Evolutionary conservation across 371 early-diverging fungal species (phyloP), one percentile per base, ranked within the genome.

Genomic region (Mucor piriformis): DNA sequence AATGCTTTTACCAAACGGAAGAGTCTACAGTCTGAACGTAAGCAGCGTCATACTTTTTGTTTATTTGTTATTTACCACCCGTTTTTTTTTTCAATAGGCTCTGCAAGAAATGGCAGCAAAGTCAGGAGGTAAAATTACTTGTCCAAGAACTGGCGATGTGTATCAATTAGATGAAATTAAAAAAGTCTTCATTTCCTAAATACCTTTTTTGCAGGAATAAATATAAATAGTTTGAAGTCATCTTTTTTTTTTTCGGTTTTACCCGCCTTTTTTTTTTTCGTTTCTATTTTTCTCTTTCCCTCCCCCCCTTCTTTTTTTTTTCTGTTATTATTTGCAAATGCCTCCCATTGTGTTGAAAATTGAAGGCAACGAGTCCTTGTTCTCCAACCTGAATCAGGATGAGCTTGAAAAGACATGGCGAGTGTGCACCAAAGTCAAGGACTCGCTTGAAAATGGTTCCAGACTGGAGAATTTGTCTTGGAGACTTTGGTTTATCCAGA

Each of bases 1-100:
- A 0, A 88, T 98, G 92, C 87, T 91, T 6, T 75, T 97, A 59
- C 97, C 96, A 12, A 97, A 97, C 71, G 97, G 98, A 38, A 84
- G 90, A 47, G 97, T 96, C 3, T 98, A 97, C 68, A 95, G 95
- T 20, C 74, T 67, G 15, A 70, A 84, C 72, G 93, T 89, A 72
- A 68, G 66, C 38, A n/a, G 20, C 6, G 50, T 32, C 18, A 18
- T n/a, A 46, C 10, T 3, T 43, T 20, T 43, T 10, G 6, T 21
- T 25, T 13, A 46, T 24, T 23, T 46, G 10, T 11, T 29, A 21
- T 50, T 6, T 24, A 25, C 16, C 21, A 24, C 15, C 4, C 21
- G 2, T 12, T 12, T 51, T 43, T 43, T 63, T 15, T 44, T n/a
- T n/a, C 16, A n/a, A 18, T 57, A 87, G 90, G 91, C 96, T 4